Evolutionary conservation across 768 basidiomycete species (phyloP).

Genomic region (Psilocybe tampanensis): DNA sequence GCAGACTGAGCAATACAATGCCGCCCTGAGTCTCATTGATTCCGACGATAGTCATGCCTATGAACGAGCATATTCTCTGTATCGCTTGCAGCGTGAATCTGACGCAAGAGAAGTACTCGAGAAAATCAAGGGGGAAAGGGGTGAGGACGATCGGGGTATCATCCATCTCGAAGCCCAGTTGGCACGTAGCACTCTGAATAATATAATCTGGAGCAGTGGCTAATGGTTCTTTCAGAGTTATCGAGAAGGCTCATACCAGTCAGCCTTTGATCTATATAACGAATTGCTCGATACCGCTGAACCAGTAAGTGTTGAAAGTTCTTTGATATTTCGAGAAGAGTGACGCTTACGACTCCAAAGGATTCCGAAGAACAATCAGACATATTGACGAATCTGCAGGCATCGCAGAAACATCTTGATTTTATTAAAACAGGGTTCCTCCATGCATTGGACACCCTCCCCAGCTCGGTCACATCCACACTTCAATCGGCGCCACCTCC

Average conservation of each 20-base stretch:
- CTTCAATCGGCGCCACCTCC: conserved; percentile 69
- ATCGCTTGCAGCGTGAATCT: conserved; percentile 76
- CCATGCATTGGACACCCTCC: conserved; percentile 62
- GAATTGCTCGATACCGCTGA: conserved; percentile 79
- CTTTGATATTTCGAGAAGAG: neutral
- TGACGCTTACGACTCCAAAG: conserved; percentile 37
- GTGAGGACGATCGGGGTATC: conserved; percentile 61
- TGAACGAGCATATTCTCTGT: conserved; percentile 82
- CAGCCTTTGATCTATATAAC: conserved; percentile 77
- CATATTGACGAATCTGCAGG: conserved; percentile 82
- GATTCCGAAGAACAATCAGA: conserved; percentile 87
- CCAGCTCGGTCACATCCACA: conserved; percentile 47
- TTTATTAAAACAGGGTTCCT: conserved; percentile 77
- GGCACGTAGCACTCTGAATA: conserved; percentile 45
- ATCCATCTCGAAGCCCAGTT: conserved; percentile 87
- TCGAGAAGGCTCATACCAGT: conserved; percentile 73
- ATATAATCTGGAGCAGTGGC: neutral
- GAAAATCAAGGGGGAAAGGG: conserved; percentile 45
- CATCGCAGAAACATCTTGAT: conserved; percentile 80
- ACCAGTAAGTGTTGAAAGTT: conserved; percentile 52
- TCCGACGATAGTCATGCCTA: conserved; percentile 42
- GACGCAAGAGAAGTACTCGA: conserved; percentile 63
- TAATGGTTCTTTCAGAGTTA: conserved; percentile 55
- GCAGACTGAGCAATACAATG: conserved; percentile 80
- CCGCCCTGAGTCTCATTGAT: conserved; percentile 66